These are phyloP conservation scores for Calendula officinalis DNA, from an alignment of 129 eudicot species.

Conservation along the genomic window DNA sequence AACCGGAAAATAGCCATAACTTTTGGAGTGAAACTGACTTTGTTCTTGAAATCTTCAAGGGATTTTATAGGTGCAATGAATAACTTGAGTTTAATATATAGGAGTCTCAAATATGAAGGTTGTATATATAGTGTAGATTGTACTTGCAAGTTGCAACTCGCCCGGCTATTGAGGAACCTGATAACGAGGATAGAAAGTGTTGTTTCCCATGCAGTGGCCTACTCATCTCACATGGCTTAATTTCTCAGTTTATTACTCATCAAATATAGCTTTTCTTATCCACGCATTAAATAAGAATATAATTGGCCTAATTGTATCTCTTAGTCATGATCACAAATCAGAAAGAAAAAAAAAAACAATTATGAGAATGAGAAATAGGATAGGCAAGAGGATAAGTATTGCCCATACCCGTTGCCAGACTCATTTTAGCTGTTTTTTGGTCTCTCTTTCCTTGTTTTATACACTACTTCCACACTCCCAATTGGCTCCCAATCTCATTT, in stretches of 20 bases:
- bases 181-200: slow-evolving; percentile 5
- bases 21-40: neutral
- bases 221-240: slow-evolving; percentile 9
- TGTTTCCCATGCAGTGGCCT: slow-evolving; percentile 5
- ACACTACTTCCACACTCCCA: neutral
- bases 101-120: neutral
- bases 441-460: neutral
- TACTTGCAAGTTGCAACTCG: slow-evolving; percentile 17
- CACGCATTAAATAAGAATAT: neutral
- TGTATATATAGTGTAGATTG: slow-evolving; percentile 1
- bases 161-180: neutral
- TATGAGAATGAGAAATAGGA: neutral
- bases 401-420: slow-evolving; percentile 1
- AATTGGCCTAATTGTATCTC: slow-evolving; percentile 17
- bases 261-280: neutral
- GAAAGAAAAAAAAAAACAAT: neutral
- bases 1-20: slow-evolving; percentile 18
- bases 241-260: neutral
- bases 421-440: slow-evolving; percentile 3
- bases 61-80: neutral
- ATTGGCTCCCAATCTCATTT: neutral
- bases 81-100: neutral
- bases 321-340: neutral
- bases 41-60: slow-evolving; percentile 5
- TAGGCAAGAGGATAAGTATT: slow-evolving; percentile 9